Evolutionary conservation across 768 basidiomycete genomes (phyloP), one percentile per base, ranked within the genome.

Genomic region (Lentinula lateritia): DNA sequence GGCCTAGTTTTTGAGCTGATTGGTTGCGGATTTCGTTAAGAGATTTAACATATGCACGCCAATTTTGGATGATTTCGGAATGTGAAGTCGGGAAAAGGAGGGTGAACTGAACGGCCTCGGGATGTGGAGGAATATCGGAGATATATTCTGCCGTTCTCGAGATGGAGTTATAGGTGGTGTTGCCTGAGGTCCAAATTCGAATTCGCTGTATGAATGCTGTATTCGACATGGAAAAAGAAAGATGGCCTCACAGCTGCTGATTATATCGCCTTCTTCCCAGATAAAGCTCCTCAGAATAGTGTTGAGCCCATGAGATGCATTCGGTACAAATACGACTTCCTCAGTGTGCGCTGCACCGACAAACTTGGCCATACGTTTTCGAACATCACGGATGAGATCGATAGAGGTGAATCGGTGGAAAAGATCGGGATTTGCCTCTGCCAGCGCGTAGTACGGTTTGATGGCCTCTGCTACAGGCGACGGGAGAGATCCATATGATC

Each of bases 241-340:
- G 43, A 5, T 38, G 32, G 23, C 76, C 82, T 48, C 67, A 90
- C 88, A 83, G 13, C 72, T 75, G 50, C 92, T 73, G 57, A 94
- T 77, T 8, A 89, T 73, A 70, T 94, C 92, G 0, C 81, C 85
- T 53, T 82, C 69, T 41, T 81, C 75, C 89, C 88, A 92, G 41
- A 80, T 74, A 35, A 94, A 76, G 62, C 91, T 91, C 52, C 80
- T 73, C 36, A 91, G 69, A 54, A 93, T 74, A 9, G 85, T 89
- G 65, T 86, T 85, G 38, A 93, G 65, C 2, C 83, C 89, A 64
- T 82, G 78, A 0, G 86, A 86, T 0, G 88, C 80, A 65, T 90
- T 90, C 0, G 79, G 72, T 0, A 87, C 80, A 8, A 85, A 71
- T 18, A 88, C 83, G n/a, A 82, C 74, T 66, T 89, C 88, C 50